Evolutionary conservation across 2,329 filamentous ascomycete species (phyloP).

Genomic region (Fusarium cyanostomum): DNA sequence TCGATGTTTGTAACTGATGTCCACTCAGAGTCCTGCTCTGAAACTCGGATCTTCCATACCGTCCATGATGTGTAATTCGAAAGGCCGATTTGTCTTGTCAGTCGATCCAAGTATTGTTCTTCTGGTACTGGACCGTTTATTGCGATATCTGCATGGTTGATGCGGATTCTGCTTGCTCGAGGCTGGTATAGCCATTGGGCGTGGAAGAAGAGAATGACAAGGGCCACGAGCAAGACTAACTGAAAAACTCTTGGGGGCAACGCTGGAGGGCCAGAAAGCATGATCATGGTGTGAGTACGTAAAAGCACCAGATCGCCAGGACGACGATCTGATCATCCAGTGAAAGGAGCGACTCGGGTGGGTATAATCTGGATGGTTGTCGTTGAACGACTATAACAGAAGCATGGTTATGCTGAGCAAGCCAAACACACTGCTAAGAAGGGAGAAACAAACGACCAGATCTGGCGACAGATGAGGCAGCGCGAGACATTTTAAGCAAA

Average conservation of each 20-base stretch:
- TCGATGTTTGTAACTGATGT: constrained; percentile 45
- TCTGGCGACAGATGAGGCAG: constrained; percentile 24
- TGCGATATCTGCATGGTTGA: constrained; percentile 20
- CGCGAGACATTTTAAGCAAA: constrained; percentile 39
- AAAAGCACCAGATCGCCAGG: constrained; percentile 14
- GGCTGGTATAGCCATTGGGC: constrained; percentile 25
- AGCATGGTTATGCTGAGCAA: constrained; percentile 30
- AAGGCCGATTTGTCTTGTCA: constrained; percentile 42
- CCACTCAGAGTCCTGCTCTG: constrained; percentile 42
- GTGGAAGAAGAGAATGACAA: constrained; percentile 43
- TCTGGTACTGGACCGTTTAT: constrained; percentile 41
- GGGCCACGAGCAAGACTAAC: constrained; percentile 34
- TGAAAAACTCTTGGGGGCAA: constrained; percentile 38
- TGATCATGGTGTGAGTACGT: constrained; percentile 38
- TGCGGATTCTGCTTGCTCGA: not conserved
- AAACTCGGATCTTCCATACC: constrained; percentile 47
- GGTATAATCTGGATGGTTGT: constrained; percentile 27
- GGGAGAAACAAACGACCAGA: not conserved
- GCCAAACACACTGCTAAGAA: constrained; percentile 9
- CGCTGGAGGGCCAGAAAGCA: constrained; percentile 37
- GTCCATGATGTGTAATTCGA: constrained; percentile 48
- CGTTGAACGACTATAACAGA: constrained; percentile 27
- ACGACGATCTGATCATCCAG: constrained; percentile 15
- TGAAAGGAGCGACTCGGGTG: constrained; percentile 41
- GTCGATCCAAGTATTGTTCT: constrained; percentile 46